Base-by-base conservation (phyloP, 805 yeast genomes). In the Metschnikowia chrysomelidarum region DNA sequence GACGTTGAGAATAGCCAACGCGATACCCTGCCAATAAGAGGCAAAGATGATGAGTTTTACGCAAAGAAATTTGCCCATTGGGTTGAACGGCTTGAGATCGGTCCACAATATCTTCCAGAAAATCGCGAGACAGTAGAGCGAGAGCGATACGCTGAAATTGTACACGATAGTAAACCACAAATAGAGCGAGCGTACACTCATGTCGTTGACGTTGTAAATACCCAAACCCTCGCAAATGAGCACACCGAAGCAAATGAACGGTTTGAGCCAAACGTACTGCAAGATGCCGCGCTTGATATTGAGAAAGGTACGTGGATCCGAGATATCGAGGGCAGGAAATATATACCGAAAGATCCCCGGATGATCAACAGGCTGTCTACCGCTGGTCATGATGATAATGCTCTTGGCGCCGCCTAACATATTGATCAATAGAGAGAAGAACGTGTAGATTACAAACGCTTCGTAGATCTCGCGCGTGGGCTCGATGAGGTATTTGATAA, bases 211-310 rank as follows among this genome's bases (percentile, higher is more conserved):
- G 33, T 76, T 64, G 51, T 81, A 76, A 32, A 67, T 50, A 0
- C 79, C 76, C 11, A 67, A 38, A 0, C 71, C 41, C 41, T 78
- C 75, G 19, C 76, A 59, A 24, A 73, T 34, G 16, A 75, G 55
- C 17, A 73, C 67, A n/a, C 72, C 62, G 9, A 80, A 40, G 41
- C 88, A 82, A n/a, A 89, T 68, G 10, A 87, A 41, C 0, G 97
- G 97, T 51, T 94, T 89, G 41, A 89, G 58, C 96, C 96, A 93
- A 6, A 91, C 96, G 54, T 91, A 93, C 58, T 93, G 99, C 32
- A 93, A 62, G 5, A 93, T 81, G 2, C 94, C 91, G 41, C 95
- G 64, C 52, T 93, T 93, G 32, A 93, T 78, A 13, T 62, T 62
- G 40, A 91, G 61, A 54, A 88, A 86, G 4, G 87, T 79, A 19